phyloP scores from a whole-genome alignment of 768 basidiomycete genomes.

The Leucosporidium creatinivorum region DNA sequence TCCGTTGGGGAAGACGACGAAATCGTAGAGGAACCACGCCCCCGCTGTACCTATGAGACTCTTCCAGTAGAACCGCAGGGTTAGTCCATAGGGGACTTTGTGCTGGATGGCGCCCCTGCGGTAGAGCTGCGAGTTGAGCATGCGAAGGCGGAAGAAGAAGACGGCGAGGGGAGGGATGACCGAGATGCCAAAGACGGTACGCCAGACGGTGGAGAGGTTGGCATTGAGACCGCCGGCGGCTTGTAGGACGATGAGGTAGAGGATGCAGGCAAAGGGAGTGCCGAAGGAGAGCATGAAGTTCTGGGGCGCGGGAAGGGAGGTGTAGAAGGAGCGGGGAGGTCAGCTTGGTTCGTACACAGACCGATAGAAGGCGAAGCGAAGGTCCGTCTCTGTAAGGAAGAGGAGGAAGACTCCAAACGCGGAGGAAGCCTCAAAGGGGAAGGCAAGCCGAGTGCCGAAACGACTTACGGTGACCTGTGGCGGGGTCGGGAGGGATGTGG shows the following conservation, averaged over 20 bases:
- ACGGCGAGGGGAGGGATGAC: constrained; percentile 54
- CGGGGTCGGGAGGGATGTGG: too few species aligned
- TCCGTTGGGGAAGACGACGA: constrained; percentile 51
- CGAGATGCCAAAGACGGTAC: constrained; percentile 36
- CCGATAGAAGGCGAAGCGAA: too few species aligned
- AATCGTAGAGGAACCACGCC: constrained; percentile 53
- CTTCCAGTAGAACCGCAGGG: constrained; percentile 57
- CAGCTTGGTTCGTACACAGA: too few species aligned
- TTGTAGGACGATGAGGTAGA: constrained; percentile 62
- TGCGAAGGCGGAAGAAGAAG: constrained; percentile 63
- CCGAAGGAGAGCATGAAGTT: constrained; percentile 50
- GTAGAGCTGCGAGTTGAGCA: constrained; percentile 56
- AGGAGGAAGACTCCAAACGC: too few species aligned
- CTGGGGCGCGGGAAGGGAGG: background rate
- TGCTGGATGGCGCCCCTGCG: constrained; percentile 30
- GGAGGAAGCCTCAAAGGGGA: background rate
- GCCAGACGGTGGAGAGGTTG: constrained; percentile 60
- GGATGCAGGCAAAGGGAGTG: constrained; percentile 58
- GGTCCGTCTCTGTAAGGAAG: too few species aligned
- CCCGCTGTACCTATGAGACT: constrained; percentile 63
- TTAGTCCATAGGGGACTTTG: constrained; percentile 55
- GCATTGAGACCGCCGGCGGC: constrained; percentile 53
- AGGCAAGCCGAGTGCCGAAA: background rate
- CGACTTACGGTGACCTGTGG: constrained; percentile 45
- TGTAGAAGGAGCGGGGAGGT: too few species aligned